Evolutionary conservation across 345 rosid species (phyloP), one percentile per base, ranked within the genome.

Genomic region (Heritiera littoralis): DNA sequence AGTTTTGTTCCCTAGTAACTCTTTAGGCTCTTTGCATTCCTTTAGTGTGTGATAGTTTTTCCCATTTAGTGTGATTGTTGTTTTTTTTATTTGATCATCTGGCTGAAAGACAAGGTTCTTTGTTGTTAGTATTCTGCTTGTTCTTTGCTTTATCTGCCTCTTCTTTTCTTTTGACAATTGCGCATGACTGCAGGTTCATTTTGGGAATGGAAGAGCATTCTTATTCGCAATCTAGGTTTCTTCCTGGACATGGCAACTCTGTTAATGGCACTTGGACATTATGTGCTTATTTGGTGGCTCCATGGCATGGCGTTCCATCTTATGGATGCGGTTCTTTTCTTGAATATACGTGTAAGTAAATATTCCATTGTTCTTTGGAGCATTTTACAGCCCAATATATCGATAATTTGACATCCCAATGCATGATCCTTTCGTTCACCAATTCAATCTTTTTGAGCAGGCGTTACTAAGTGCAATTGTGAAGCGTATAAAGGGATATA

Each of bases 251-350:
- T 94, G 95, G 94, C 93, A 82, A 90, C 98, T 63, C 84, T 96
- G 80, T 79, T 91, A 77, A 91, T 93, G 95, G 98, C 98, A 60
- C 89, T 96, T 23, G 97, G 97, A 81, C 99, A 96, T 82, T 96
- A 96, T 82, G 59, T 92, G 83, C 85, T 89, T 81, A 92, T 96
- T 56, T 96, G 98, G 97, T 94, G 98, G 97, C 92, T 96, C 71
- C 98, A 87, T 84, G 98, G 99, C 77, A 83, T 96, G 93, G 91
- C 98, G 51, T 90, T 96, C 88, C 99, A 94, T 88, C 88, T 96
- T 63, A 93, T 90, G 80, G 99, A 96, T 86, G 97, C 90, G 66
- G 87, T 96, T 81, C 93, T 96, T 66, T 91, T 94, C 83, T 82
- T 96, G 78, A 96, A 96, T 83, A 90, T 94, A 78, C 95, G 98